These are phyloP conservation scores for Brachypodium distachyon DNA, from an alignment of 202 grass and related monocot species.

Conservation along the genomic window DNA sequence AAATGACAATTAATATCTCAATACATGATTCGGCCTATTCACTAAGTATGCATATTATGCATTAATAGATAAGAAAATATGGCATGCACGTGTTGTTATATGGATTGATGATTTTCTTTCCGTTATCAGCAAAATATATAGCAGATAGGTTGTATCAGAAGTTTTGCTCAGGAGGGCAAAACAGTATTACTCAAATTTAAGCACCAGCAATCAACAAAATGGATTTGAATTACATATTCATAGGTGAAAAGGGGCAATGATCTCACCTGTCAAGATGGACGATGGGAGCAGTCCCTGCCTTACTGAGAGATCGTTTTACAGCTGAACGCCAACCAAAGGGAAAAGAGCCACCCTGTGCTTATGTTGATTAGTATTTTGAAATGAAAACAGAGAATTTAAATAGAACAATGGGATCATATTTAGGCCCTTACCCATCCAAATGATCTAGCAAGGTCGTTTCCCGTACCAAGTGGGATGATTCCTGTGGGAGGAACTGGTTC, in stretches of 20 bases:
- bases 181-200: background rate
- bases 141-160: background rate
- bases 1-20: background rate
- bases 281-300: constrained; percentile 49
- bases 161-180: background rate
- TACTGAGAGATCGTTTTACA: constrained; percentile 59
- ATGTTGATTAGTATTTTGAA: constrained; percentile 24
- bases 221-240: background rate
- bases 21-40: background rate
- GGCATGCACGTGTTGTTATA: background rate
- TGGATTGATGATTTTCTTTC: background rate
- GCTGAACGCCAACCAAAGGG: constrained; percentile 95
- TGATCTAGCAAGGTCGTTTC: constrained; percentile 86
- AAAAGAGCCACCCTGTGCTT: constrained; percentile 86
- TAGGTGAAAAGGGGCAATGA: background rate
- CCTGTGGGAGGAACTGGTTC: constrained; percentile 84
- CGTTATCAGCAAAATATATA: background rate
- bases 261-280: constrained; percentile 72
- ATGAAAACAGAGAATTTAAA: constrained; percentile 8
- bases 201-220: background rate
- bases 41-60: background rate
- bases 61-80: constrained; percentile 6
- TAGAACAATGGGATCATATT: background rate
- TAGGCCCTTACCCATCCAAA: constrained; percentile 89
- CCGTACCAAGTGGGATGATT: constrained; percentile 96